These are phyloP conservation scores for Chaetomium fimeti DNA, from an alignment of 495 filamentous ascomycete species.

Conservation along the genomic window DNA sequence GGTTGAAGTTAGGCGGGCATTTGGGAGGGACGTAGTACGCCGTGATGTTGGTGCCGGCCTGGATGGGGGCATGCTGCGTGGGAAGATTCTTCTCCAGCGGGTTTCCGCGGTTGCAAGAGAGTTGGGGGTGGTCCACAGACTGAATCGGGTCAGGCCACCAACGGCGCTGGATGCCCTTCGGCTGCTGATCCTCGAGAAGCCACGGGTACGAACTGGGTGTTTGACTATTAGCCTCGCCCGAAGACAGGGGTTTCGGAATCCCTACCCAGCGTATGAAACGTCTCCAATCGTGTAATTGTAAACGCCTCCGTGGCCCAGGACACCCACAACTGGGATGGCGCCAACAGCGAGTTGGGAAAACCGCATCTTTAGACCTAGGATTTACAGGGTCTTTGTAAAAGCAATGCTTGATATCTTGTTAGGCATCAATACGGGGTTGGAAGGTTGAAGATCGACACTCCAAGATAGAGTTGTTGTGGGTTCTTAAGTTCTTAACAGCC, in stretches of 20 bases:
- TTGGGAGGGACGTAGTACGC: constrained; percentile 43
- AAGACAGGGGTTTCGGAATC: background rate
- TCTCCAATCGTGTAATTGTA: constrained; percentile 9
- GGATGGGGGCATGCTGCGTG: constrained; percentile 36
- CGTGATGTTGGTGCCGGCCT: constrained; percentile 47
- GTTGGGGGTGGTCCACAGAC: constrained; percentile 36
- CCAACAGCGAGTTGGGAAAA: background rate
- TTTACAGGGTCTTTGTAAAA: too few species aligned
- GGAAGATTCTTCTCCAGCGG: constrained; percentile 22
- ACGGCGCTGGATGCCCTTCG: constrained; percentile 9
- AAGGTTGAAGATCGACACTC: too few species aligned
- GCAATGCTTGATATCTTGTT: too few species aligned
- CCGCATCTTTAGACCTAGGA: background rate
- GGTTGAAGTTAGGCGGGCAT: background rate
- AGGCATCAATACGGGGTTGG: too few species aligned
- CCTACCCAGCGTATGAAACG: background rate
- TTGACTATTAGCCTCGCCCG: background rate
- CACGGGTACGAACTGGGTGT: background rate
- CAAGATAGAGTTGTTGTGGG: too few species aligned
- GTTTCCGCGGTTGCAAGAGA: constrained; percentile 48
- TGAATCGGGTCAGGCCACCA: constrained; percentile 43
- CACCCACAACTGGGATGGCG: background rate
- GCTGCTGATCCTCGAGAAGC: constrained; percentile 1
- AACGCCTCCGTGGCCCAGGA: background rate
- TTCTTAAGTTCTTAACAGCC: too few species aligned